Evolutionary conservation across 768 basidiomycete species (phyloP).

Genomic region (Tylopilus plumbeoviolaceoides): DNA sequence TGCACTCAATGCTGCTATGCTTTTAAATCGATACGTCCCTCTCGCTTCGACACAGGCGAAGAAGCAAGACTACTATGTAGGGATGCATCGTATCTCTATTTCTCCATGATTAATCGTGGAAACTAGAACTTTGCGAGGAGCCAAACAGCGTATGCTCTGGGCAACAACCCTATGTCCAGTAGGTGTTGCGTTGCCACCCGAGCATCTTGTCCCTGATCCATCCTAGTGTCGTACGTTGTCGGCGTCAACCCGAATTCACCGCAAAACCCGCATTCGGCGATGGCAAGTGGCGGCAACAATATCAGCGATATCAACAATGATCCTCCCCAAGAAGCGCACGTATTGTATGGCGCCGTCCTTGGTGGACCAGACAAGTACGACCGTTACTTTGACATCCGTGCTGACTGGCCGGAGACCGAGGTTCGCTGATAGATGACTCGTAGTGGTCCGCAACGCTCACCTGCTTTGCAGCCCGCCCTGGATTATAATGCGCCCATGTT

Average conservation of each 20-base stretch:
- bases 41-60: slow-evolving; percentile 62
- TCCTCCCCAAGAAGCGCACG: slow-evolving; percentile 67
- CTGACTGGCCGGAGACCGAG: slow-evolving; percentile 89
- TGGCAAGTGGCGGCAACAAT: slow-evolving; percentile 80
- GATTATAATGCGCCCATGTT: slow-evolving; percentile 91
- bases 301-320: slow-evolving; percentile 64
- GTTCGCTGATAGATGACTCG: slow-evolving; percentile 32
- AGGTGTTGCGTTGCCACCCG: slow-evolving; percentile 13
- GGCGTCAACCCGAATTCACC: slow-evolving; percentile 90
- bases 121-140: slow-evolving; percentile 63
- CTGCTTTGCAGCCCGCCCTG: slow-evolving; percentile 53
- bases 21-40: slow-evolving; percentile 71
- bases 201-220: not conserved
- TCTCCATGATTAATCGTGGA: slow-evolving; percentile 6
- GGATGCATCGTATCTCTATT: slow-evolving; percentile 7
- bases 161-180: slow-evolving; percentile 89
- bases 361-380: slow-evolving; percentile 82
- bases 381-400: slow-evolving; percentile 78
- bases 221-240: slow-evolving; percentile 60
- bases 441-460: slow-evolving; percentile 9
- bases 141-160: slow-evolving; percentile 80
- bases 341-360: slow-evolving; percentile 83
- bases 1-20: slow-evolving; percentile 83
- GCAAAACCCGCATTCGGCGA: slow-evolving; percentile 84
- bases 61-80: slow-evolving; percentile 56